These are phyloP conservation scores for Ceratobasidium sp. DNA, from an alignment of 1,284 basidiomycete genomes.

Conservation along the genomic window DNA sequence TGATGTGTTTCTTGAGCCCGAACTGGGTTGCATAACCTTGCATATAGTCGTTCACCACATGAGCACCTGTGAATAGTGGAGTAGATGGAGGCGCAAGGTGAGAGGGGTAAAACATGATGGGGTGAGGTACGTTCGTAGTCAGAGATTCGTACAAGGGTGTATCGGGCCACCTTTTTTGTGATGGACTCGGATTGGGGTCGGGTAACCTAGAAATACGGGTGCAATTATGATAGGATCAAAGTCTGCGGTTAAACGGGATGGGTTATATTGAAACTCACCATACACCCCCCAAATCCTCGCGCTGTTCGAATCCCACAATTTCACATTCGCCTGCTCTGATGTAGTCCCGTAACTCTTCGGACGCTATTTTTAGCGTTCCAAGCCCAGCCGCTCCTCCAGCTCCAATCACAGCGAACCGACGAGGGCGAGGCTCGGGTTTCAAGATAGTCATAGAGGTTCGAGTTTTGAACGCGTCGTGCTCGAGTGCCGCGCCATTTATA, in stretches of 20 bases:
- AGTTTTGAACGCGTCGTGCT: background rate
- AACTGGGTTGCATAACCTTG: constrained; percentile 71
- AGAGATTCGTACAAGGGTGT: constrained; percentile 81
- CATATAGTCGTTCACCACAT: constrained; percentile 74
- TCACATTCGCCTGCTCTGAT: constrained; percentile 24
- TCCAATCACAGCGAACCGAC: constrained; percentile 37
- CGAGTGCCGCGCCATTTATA: background rate
- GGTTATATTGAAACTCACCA: too few species aligned
- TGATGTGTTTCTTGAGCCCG: constrained; percentile 67
- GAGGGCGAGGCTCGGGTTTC: constrained; percentile 17
- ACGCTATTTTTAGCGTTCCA: constrained; percentile 15
- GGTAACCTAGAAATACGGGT: constrained; percentile 32
- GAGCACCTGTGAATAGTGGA: constrained; percentile 72
- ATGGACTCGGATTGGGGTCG: constrained; percentile 5
- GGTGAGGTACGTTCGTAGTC: constrained; percentile 80
- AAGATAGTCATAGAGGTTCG: constrained; percentile 16
- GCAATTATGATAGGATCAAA: constrained; percentile 4
- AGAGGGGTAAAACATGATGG: constrained; percentile 74
- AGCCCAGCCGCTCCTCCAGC: constrained; percentile 38
- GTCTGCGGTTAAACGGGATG: too few species aligned
- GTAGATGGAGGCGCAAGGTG: constrained; percentile 77
- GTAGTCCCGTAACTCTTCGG: constrained; percentile 31
- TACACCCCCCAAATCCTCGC: constrained; percentile 32
- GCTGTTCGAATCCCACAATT: constrained; percentile 31
- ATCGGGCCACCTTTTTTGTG: constrained; percentile 1